These are phyloP conservation scores for Letharia columbiana DNA, from an alignment of 495 filamentous ascomycete genomes.

Conservation along the genomic window DNA sequence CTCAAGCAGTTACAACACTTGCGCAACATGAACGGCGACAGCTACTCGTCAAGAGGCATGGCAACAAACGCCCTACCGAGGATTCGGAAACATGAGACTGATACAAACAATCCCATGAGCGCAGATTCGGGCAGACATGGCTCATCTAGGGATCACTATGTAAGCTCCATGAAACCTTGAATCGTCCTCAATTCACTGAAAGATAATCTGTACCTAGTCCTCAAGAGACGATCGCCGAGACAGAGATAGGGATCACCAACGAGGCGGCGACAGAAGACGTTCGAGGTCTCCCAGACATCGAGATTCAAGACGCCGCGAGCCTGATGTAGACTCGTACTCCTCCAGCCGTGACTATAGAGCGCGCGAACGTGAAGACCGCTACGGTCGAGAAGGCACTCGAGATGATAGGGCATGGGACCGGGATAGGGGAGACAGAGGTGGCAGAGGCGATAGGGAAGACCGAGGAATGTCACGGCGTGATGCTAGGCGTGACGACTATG, in stretches of 20 bases:
- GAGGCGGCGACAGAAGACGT: conserved; percentile 52
- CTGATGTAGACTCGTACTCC: conserved; percentile 80
- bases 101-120: conserved; percentile 28
- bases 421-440: conserved; percentile 49
- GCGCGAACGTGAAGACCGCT: conserved; percentile 82
- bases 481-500: conserved; percentile 53
- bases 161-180: conserved; percentile 35
- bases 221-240: conserved; percentile 42
- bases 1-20: background rate
- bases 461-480: conserved; percentile 37
- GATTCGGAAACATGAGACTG: conserved; percentile 29
- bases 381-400: conserved; percentile 51
- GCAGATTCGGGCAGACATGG: conserved; percentile 58
- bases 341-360: conserved; percentile 84
- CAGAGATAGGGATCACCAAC: conserved; percentile 41
- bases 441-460: conserved; percentile 29
- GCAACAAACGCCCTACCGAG: conserved; percentile 28
- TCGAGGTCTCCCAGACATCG: conserved; percentile 61
- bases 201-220: conserved; percentile 27
- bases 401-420: conserved; percentile 64
- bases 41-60: conserved; percentile 72
- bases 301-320: conserved; percentile 45
- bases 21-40: conserved; percentile 75
- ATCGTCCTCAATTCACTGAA: background rate
- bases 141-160: conserved; percentile 64